These are phyloP conservation scores for Ogataea nonfermentans DNA, from an alignment of 805 yeast genomes.

Conservation along the genomic window DNA sequence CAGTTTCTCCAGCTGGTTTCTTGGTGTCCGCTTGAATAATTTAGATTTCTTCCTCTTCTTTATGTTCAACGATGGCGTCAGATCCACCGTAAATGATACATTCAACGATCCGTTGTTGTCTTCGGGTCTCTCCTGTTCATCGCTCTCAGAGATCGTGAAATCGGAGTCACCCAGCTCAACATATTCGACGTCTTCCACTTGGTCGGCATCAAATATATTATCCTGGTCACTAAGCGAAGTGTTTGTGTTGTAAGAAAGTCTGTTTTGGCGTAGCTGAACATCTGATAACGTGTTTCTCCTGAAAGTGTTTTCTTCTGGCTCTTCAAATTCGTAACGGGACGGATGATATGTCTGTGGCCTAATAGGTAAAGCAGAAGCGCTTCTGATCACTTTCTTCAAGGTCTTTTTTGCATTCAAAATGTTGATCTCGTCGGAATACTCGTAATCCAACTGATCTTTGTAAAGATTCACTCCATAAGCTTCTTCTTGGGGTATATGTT, in stretches of 20 bases:
- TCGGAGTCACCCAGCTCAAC: constrained; percentile 33
- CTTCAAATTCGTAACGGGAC: constrained; percentile 5
- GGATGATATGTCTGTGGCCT: constrained; percentile 19
- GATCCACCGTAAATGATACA: constrained; percentile 31
- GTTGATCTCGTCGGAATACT: constrained; percentile 53
- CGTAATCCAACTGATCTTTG: constrained; percentile 31
- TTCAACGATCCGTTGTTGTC: constrained; percentile 27
- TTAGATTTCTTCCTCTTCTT: constrained; percentile 27
- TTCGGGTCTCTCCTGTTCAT: constrained; percentile 19
- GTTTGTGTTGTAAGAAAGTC: constrained; percentile 21
- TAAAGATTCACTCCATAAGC: constrained; percentile 27
- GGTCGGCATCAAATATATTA: constrained; percentile 20
- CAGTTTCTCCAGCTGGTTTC: constrained; percentile 25
- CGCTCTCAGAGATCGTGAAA: constrained; percentile 23
- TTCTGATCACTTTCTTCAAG: constrained; percentile 34
- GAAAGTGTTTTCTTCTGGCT: constrained; percentile 1
- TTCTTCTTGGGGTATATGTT: constrained; percentile 33
- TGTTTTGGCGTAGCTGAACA: constrained; percentile 10
- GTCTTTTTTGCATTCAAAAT: constrained; percentile 47
- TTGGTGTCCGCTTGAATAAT: constrained; percentile 27
- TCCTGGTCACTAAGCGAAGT: constrained; percentile 20
- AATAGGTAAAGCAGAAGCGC: constrained; percentile 35
- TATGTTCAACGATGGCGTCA: constrained; percentile 27
- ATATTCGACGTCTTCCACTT: constrained; percentile 27
- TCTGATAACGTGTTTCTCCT: constrained; percentile 18